These are phyloP conservation scores for Pyrenochaeta sp. DNA, from an alignment of 2,329 filamentous ascomycete genomes.

Conservation along the genomic window DNA sequence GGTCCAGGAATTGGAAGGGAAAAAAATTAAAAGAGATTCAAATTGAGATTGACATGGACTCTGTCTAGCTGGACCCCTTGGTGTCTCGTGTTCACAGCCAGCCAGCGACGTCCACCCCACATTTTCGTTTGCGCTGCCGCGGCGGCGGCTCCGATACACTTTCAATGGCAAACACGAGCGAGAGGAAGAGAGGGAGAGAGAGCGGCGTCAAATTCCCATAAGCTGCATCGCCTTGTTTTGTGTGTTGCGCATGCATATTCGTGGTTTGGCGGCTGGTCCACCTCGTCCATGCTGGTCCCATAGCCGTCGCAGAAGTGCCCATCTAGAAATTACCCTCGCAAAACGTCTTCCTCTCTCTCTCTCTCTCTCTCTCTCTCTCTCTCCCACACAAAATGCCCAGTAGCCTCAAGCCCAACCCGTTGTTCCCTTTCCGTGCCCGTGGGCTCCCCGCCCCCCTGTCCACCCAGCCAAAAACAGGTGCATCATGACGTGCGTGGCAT, in stretches of 20 bases:
- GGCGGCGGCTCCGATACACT: conserved; percentile 1
- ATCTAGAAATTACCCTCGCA: neutral
- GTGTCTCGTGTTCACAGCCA: conserved; percentile 15
- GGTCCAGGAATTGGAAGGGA: too few species aligned
- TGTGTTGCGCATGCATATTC: too few species aligned
- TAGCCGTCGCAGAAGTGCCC: neutral
- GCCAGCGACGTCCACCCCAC: conserved; percentile 13
- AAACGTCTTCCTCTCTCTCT: neutral
- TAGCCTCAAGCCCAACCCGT: conserved; percentile 4
- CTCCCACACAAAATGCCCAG: neutral
- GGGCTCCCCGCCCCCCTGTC: conserved; percentile 15
- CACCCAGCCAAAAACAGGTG: neutral
- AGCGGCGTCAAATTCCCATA: too few species aligned
- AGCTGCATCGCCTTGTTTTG: too few species aligned
- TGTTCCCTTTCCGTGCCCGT: conserved; percentile 1
- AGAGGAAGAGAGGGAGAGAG: too few species aligned
- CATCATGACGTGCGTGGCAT: conserved; percentile 17
- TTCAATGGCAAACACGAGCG: neutral
- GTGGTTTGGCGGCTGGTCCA: too few species aligned
- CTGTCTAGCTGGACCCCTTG: neutral
- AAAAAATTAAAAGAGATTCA: too few species aligned
- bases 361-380: neutral
- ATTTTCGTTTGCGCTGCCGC: conserved; percentile 8
- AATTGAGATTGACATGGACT: too few species aligned
- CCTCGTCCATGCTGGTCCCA: too few species aligned